Conservation (phyloP, 2,329 filamentous ascomycete species). For the Graphilbum fragrans region DNA sequence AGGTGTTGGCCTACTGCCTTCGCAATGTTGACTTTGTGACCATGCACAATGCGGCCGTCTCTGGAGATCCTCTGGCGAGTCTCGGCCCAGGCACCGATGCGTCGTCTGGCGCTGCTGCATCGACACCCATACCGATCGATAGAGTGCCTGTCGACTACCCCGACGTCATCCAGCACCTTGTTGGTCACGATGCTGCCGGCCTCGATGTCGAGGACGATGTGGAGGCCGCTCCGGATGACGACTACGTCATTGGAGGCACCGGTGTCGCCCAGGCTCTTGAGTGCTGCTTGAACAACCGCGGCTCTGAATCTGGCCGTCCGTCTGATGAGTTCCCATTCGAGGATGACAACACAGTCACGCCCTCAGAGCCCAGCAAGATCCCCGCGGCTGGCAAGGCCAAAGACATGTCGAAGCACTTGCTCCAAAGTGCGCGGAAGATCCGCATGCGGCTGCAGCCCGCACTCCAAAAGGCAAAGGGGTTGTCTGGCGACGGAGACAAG, state of each 20-base stretch:
- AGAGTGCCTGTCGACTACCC: conserved; percentile 35
- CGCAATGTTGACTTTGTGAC: conserved; percentile 78
- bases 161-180: conserved; percentile 75
- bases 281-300: conserved; percentile 76
- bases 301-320: conserved; percentile 45
- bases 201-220: conserved; percentile 47
- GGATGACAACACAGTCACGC: conserved; percentile 28
- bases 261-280: conserved; percentile 89
- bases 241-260: conserved; percentile 92
- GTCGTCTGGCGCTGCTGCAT: conserved; percentile 5
- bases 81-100: conserved; percentile 1
- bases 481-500: conserved; percentile 51
- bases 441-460: conserved; percentile 72
- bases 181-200: conserved; percentile 51
- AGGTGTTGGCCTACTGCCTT: conserved; percentile 89
- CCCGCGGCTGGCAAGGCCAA: conserved; percentile 49
- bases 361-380: conserved; percentile 29
- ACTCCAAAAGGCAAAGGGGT: conserved; percentile 59
- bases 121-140: not conserved
- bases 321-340: conserved; percentile 41
- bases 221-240: conserved; percentile 68
- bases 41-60: conserved; percentile 36
- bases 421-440: conserved; percentile 83
- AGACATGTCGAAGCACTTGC: conserved; percentile 84
- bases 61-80: conserved; percentile 22